Conservation (phyloP, 2,329 filamentous ascomycete genomes). For the Neofusicoccum ribis region DNA sequence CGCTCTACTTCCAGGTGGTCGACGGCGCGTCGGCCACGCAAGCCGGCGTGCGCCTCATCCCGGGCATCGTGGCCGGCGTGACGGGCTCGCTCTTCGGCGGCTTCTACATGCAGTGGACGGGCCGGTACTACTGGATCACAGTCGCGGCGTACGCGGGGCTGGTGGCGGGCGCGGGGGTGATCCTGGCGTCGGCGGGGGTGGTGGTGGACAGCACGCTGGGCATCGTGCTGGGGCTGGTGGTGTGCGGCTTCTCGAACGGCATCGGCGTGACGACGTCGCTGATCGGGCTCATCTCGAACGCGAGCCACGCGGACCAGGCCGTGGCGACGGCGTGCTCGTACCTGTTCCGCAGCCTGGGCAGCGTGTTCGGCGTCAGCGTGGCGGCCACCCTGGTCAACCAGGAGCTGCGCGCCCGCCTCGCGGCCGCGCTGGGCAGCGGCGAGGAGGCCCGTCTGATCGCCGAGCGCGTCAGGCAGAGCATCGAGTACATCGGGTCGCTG, state of each 20-base stretch:
- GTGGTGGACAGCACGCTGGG: constrained; percentile 51
- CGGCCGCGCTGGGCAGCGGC: constrained; percentile 54
- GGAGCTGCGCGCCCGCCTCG: constrained; percentile 60
- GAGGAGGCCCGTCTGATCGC: constrained; percentile 66
- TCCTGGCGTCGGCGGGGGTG: constrained; percentile 60
- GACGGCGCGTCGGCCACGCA: constrained; percentile 63
- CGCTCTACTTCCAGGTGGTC: constrained; percentile 75
- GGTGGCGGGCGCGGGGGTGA: constrained; percentile 54
- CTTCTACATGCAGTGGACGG: constrained; percentile 67
- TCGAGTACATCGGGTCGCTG: constrained; percentile 67
- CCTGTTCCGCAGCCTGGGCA: constrained; percentile 73
- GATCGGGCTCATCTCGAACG: constrained; percentile 71
- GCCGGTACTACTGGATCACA: constrained; percentile 70
- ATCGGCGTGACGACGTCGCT: constrained; percentile 70
- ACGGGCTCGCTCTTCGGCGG: constrained; percentile 65
- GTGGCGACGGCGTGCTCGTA: constrained; percentile 78
- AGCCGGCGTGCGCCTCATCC: constrained; percentile 67
- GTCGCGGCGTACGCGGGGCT: constrained; percentile 56
- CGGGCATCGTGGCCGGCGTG: constrained; percentile 63
- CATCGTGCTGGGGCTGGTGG: constrained; percentile 59
- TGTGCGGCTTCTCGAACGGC: constrained; percentile 56
- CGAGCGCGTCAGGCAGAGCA: constrained; percentile 66
- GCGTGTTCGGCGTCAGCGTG: constrained; percentile 66
- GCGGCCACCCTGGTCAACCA: constrained; percentile 72
- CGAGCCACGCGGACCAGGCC: constrained; percentile 66